Evolutionary conservation across 2,329 filamentous ascomycete species (phyloP).

Genomic region (Atkinsonella texensis): DNA sequence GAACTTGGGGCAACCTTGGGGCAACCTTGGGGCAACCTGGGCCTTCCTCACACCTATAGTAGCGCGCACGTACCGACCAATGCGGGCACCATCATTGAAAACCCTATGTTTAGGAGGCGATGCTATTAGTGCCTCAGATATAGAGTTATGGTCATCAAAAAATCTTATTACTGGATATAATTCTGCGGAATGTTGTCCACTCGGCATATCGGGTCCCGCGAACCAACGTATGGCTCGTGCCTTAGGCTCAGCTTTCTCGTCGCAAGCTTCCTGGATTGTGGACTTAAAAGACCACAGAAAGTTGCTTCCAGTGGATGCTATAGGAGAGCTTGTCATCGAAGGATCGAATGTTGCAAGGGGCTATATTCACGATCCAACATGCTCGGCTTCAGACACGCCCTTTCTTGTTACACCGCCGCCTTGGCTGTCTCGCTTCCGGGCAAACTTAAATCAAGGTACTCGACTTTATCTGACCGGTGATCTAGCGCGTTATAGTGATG

Average conservation of each 20-base stretch:
- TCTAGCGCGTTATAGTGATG: conserved; percentile 18
- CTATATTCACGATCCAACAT: conserved; percentile 37
- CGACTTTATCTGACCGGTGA: conserved; percentile 14
- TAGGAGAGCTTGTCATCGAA: conserved; percentile 9
- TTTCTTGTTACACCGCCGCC: neutral
- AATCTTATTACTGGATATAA: conserved; percentile 29
- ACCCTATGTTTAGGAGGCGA: conserved; percentile 14
- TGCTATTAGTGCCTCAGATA: conserved; percentile 18
- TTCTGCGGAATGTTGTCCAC: conserved; percentile 14
- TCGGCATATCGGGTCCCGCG: conserved; percentile 13
- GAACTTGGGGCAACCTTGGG: conserved; percentile 4
- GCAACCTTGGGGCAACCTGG: conserved; percentile 4
- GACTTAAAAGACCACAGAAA: neutral
- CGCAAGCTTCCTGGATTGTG: neutral
- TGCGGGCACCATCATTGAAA: conserved; percentile 6
- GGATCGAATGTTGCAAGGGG: conserved; percentile 40
- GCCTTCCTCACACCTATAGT: conserved; percentile 7
- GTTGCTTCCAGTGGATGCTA: neutral
- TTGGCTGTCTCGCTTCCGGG: conserved; percentile 8
- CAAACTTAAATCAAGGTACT: conserved; percentile 11
- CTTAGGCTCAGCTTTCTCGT: conserved; percentile 1
- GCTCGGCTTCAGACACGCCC: neutral
- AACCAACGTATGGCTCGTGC: neutral
- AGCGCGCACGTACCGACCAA: conserved; percentile 1
- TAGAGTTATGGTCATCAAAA: conserved; percentile 7